Percentiles rank a stretch among this genome's conserved stretches.
These are phyloP conservation scores for Colletotrichum sansevieriae DNA, from an alignment of 2,329 filamentous ascomycete species.

Conservation along the genomic window DNA sequence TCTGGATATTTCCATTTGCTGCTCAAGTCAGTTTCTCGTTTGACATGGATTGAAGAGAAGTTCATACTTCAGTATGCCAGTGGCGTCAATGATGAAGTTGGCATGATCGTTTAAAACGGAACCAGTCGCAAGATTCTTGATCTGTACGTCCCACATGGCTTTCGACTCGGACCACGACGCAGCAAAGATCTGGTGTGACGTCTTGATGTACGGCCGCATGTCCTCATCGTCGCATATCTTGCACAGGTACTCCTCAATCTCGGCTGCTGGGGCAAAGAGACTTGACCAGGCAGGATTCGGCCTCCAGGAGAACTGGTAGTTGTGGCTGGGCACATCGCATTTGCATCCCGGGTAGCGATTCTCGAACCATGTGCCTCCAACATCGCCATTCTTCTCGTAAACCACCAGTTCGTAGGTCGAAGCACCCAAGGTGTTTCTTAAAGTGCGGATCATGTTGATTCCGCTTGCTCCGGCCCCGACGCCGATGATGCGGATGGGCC, in stretches of 20 bases:
- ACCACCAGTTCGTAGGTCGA: constrained; percentile 58
- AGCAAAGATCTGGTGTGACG: constrained; percentile 55
- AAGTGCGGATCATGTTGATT: constrained; percentile 53
- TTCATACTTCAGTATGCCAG: constrained; percentile 66
- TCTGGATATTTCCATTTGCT: constrained; percentile 68
- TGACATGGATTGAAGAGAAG: neutral
- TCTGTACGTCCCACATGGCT: constrained; percentile 57
- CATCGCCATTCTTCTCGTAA: constrained; percentile 68
- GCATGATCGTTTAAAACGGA: constrained; percentile 59
- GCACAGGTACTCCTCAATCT: constrained; percentile 69
- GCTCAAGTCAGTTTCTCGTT: constrained; percentile 36
- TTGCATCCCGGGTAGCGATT: constrained; percentile 70
- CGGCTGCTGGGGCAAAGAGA: constrained; percentile 66
- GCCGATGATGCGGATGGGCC: constrained; percentile 38
- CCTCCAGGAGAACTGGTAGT: constrained; percentile 73
- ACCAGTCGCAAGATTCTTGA: constrained; percentile 55
- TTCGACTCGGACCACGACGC: constrained; percentile 60
- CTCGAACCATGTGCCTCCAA: constrained; percentile 71
- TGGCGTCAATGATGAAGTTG: constrained; percentile 63
- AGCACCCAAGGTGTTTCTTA: constrained; percentile 56
- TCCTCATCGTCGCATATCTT: constrained; percentile 61
- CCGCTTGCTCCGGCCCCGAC: constrained; percentile 42
- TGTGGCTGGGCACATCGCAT: constrained; percentile 70
- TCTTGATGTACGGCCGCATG: constrained; percentile 59
- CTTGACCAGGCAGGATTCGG: constrained; percentile 71